These are phyloP conservation scores for Xylariaceae sp. DNA, from an alignment of 2,329 filamentous ascomycete genomes.

Conservation along the genomic window DNA sequence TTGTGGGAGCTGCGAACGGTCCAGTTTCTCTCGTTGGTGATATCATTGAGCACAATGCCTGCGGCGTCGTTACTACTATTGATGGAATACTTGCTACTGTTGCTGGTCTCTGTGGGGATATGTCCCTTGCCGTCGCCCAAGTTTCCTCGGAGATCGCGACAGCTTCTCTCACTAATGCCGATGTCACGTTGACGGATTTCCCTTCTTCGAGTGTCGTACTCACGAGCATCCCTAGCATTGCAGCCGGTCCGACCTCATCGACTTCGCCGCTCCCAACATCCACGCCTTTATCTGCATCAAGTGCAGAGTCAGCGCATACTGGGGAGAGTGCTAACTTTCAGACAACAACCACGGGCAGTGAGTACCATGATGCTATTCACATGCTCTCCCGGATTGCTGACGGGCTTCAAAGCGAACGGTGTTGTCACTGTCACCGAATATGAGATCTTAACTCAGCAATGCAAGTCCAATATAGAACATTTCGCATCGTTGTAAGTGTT, in stretches of 20 bases:
- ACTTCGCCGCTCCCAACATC: not conserved
- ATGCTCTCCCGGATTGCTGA: slow-evolving; percentile 1
- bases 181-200: slow-evolving; percentile 13
- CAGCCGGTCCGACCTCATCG: not conserved
- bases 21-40: slow-evolving; percentile 22
- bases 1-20: slow-evolving; percentile 19
- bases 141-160: slow-evolving; percentile 13
- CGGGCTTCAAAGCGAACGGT: slow-evolving; percentile 11
- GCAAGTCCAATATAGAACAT: not conserved
- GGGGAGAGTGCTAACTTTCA: slow-evolving; percentile 2
- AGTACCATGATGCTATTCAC: slow-evolving; percentile 4
- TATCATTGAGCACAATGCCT: slow-evolving; percentile 24
- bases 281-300: not conserved
- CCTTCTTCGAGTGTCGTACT: slow-evolving; percentile 3
- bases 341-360: slow-evolving; percentile 17
- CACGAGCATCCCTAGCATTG: not conserved
- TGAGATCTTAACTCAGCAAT: slow-evolving; percentile 7
- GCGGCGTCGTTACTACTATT: slow-evolving; percentile 21
- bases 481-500: slow-evolving; percentile 5
- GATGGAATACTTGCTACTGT: slow-evolving; percentile 26
- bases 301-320: slow-evolving; percentile 4
- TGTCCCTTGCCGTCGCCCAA: slow-evolving; percentile 19
- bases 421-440: slow-evolving; percentile 19
- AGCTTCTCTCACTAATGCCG: slow-evolving; percentile 8
- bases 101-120: slow-evolving; percentile 25